These are phyloP conservation scores for Bassia scoparia DNA, from an alignment of 148 eudicot species.

Conservation along the genomic window DNA sequence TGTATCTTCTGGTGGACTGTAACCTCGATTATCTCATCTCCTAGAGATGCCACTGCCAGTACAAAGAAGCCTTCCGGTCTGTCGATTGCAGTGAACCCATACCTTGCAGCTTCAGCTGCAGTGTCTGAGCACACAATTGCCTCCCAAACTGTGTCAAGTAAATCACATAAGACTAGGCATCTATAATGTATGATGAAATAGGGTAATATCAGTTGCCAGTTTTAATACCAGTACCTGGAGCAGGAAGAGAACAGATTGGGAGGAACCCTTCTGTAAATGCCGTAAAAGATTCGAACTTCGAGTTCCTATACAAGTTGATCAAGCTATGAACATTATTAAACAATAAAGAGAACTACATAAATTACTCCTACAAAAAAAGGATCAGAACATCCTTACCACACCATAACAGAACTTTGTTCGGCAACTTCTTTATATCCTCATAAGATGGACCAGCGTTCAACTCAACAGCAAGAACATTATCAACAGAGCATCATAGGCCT, in stretches of 20 bases:
- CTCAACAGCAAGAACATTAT: slow-evolving; percentile 63
- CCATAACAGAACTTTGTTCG: slow-evolving; percentile 81
- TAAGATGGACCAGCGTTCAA: slow-evolving; percentile 58
- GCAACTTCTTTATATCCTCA: slow-evolving; percentile 63
- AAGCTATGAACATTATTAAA: neutral
- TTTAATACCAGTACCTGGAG: slow-evolving; percentile 38
- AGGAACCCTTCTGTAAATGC: slow-evolving; percentile 87
- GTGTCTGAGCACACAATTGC: slow-evolving; percentile 80
- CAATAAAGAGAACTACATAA: neutral
- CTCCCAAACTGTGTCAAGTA: slow-evolving; percentile 51
- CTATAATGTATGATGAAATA: neutral
- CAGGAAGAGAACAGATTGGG: slow-evolving; percentile 60
- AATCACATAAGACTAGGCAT: neutral
- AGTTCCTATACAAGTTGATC: slow-evolving; percentile 38
- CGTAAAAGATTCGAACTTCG: slow-evolving; percentile 68
- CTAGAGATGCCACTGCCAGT: slow-evolving; percentile 71
- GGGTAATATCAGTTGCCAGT: too few species aligned
- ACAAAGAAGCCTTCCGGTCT: slow-evolving; percentile 81
- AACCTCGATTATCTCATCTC: slow-evolving; percentile 50
- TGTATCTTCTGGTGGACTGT: slow-evolving; percentile 57
- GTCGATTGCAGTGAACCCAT: slow-evolving; percentile 70
- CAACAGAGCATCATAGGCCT: slow-evolving; percentile 73
- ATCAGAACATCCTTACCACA: slow-evolving; percentile 47
- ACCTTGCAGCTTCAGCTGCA: slow-evolving; percentile 82
- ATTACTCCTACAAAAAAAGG: neutral